Conservation (phyloP, 1,284 basidiomycete genomes). For the Volvariella volvacea region DNA sequence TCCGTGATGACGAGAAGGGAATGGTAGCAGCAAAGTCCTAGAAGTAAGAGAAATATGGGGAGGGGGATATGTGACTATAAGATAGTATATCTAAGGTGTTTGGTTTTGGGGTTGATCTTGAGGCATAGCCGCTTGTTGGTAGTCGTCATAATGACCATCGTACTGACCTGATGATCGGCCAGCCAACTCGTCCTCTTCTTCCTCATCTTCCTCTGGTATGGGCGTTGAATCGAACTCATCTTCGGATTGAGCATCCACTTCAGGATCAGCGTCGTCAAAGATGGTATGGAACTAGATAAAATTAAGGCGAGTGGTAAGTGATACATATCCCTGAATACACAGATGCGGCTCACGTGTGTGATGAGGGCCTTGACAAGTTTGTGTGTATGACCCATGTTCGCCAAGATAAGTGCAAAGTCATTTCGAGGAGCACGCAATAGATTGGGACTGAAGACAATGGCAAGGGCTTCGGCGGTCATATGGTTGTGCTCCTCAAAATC, state of each 20-base stretch:
- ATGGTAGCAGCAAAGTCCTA: neutral
- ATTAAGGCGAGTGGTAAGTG: too few species aligned
- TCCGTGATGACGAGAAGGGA: too few species aligned
- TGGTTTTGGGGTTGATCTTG: neutral
- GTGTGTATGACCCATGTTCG: conserved; percentile 72
- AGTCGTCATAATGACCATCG: too few species aligned
- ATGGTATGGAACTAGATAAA: conserved; percentile 37
- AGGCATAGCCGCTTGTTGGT: too few species aligned
- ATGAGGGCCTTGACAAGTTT: conserved; percentile 74
- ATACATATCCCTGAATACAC: neutral
- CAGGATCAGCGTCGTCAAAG: conserved; percentile 40
- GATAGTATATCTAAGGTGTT: too few species aligned
- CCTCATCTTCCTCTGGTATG: conserved; percentile 36
- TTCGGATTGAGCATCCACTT: conserved; percentile 34
- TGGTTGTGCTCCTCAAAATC: conserved; percentile 82
- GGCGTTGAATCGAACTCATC: conserved; percentile 35
- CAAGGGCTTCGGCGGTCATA: conserved; percentile 77
- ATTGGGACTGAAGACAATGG: conserved; percentile 80
- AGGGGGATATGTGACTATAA: neutral
- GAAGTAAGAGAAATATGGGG: neutral
- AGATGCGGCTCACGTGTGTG: conserved; percentile 51
- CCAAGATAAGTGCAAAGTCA: conserved; percentile 66
- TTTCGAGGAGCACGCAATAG: conserved; percentile 64
- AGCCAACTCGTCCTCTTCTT: conserved; percentile 18
- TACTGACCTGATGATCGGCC: too few species aligned